Evolutionary conservation across 345 rosid species (phyloP).

Genomic region (Aegle marmelos): DNA sequence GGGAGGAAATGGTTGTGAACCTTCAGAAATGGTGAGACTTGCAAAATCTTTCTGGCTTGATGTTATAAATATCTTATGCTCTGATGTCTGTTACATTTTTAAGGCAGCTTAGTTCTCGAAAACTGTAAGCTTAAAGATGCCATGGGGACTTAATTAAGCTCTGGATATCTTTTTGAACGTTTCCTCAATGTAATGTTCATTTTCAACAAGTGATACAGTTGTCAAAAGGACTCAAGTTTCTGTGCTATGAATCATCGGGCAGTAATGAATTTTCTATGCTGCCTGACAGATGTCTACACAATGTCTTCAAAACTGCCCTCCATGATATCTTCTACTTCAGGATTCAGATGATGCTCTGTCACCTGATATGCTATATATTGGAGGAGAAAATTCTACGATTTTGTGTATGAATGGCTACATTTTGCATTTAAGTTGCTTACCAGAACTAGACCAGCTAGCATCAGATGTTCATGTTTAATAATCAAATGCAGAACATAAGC

Average conservation of each 20-base stretch:
- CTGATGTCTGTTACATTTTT: neutral
- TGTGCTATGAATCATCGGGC: no score
- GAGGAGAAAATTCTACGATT: neutral
- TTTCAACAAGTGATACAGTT: no score
- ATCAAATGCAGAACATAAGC: neutral
- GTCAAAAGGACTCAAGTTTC: no score
- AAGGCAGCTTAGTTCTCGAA: neutral
- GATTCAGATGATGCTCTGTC: neutral
- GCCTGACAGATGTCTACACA: no score
- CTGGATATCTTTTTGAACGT: neutral
- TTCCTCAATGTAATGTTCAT: neutral
- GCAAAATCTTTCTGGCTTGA: neutral
- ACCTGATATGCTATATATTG: neutral
- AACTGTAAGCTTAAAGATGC: neutral
- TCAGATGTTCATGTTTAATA: neutral
- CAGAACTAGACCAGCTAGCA: neutral
- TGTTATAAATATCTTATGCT: neutral
- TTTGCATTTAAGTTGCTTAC: neutral
- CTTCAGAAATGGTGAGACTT: constrained; percentile 27
- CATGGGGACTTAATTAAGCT: neutral
- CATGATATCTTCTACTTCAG: neutral
- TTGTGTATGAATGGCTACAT: neutral
- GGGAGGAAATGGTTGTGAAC: constrained; percentile 19
- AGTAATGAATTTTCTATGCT: no score
- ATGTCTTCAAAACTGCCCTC: no score